These are phyloP conservation scores for Leccinum pachyderme DNA, from an alignment of 1,284 basidiomycete genomes.

Conservation along the genomic window DNA sequence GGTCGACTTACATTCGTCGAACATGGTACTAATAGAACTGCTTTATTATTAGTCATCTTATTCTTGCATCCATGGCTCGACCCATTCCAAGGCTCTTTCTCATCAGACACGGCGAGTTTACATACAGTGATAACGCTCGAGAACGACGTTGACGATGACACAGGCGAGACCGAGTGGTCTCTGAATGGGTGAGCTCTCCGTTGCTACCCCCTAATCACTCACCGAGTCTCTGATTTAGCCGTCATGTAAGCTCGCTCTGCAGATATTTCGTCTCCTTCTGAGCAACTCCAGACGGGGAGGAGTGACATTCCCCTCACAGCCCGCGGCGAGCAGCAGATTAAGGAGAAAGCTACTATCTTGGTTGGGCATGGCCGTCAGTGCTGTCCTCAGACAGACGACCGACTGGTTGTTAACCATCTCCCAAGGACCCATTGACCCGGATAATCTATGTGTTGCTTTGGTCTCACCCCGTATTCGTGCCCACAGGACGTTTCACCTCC, in stretches of 20 bases:
- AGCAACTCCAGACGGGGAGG: conserved; percentile 67
- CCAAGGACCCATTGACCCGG: conserved; percentile 77
- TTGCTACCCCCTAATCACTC: background rate
- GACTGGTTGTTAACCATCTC: conserved; percentile 4
- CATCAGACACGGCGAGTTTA: conserved; percentile 65
- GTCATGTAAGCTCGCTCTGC: conserved; percentile 57
- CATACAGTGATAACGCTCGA: background rate
- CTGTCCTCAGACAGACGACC: background rate
- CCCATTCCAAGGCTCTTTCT: conserved; percentile 75
- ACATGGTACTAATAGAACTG: conserved; percentile 47
- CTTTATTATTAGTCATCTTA: background rate
- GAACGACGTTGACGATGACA: conserved; percentile 1
- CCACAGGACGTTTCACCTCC: conserved; percentile 79
- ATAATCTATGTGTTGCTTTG: conserved; percentile 72
- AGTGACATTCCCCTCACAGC: conserved; percentile 85
- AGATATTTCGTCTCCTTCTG: background rate
- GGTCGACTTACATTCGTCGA: conserved; percentile 78
- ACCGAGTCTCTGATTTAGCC: conserved; percentile 40
- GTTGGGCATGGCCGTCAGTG: conserved; percentile 77
- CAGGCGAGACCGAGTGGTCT: conserved; percentile 95
- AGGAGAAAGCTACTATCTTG: conserved; percentile 59
- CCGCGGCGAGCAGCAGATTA: conserved; percentile 77
- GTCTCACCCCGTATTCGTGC: conserved; percentile 86
- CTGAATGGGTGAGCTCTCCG: conserved; percentile 62
- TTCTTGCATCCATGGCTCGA: conserved; percentile 32